A percentile compares a stretch with the other conserved stretches of the same genome.
These are phyloP conservation scores for Hymenoscyphus fraxineus DNA, from an alignment of 2,329 filamentous ascomycete genomes.

Conservation along the genomic window DNA sequence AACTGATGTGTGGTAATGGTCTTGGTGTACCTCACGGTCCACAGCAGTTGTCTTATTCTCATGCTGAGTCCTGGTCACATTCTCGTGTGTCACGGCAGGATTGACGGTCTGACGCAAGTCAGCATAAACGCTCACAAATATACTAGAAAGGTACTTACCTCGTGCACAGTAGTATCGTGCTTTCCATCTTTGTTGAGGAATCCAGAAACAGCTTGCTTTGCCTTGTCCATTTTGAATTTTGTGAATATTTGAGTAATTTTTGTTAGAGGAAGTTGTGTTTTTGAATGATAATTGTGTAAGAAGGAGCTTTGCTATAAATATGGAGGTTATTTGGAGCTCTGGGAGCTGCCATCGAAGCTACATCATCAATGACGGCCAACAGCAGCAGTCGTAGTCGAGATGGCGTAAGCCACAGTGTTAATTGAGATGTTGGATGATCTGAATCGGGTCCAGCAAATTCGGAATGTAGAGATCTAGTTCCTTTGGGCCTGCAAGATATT, in stretches of 20 bases:
- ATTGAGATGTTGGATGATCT: neutral
- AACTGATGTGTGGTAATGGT: conserved; percentile 67
- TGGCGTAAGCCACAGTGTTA: neutral
- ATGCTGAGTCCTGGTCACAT: conserved; percentile 55
- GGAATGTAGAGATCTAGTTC: neutral
- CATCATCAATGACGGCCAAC: conserved; percentile 27
- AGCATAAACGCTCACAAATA: neutral
- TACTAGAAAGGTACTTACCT: conserved; percentile 35
- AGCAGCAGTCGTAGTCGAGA: neutral
- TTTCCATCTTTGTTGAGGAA: conserved; percentile 61
- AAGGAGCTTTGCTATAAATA: conserved; percentile 3
- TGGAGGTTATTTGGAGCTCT: neutral
- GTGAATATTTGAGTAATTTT: conserved; percentile 2
- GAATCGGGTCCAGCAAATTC: neutral
- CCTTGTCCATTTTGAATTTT: conserved; percentile 53
- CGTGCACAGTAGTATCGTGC: conserved; percentile 67
- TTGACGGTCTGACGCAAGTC: conserved; percentile 43
- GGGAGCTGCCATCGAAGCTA: conserved; percentile 12
- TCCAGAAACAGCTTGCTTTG: conserved; percentile 57
- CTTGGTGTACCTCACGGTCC: conserved; percentile 67
- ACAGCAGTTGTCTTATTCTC: conserved; percentile 60
- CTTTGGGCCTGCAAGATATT: neutral
- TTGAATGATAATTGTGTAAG: neutral
- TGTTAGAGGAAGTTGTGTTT: too few relatives aligned
- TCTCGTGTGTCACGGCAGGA: conserved; percentile 57